Conservation (phyloP, 2,329 filamentous ascomycete species). For the Ophiostoma sp. region DNA sequence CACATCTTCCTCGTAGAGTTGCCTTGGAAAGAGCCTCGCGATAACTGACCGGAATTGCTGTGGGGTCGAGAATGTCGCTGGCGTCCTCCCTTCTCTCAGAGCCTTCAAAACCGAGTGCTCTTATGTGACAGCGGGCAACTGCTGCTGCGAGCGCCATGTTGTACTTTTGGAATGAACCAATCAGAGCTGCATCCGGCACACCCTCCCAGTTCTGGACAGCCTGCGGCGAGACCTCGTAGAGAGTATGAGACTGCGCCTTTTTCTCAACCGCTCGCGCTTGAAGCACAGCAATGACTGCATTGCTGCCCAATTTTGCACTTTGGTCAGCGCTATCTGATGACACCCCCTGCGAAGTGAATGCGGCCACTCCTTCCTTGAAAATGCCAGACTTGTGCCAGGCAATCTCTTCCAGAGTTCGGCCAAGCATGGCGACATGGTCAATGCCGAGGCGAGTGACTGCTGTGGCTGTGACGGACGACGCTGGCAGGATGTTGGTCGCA, state of each 20-base stretch:
- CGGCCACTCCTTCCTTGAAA: slow-evolving; percentile 55
- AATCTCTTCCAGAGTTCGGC: slow-evolving; percentile 58
- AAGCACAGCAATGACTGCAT: slow-evolving; percentile 47
- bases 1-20: slow-evolving; percentile 74
- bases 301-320: slow-evolving; percentile 3
- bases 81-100: slow-evolving; percentile 26
- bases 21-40: slow-evolving; percentile 67
- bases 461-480: slow-evolving; percentile 25
- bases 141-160: slow-evolving; percentile 47
- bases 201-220: slow-evolving; percentile 44
- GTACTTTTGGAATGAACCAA: slow-evolving; percentile 49
- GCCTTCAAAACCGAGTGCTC: not conserved
- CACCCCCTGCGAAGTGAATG: slow-evolving; percentile 46
- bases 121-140: slow-evolving; percentile 30
- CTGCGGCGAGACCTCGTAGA: slow-evolving; percentile 46
- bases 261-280: slow-evolving; percentile 51
- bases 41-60: slow-evolving; percentile 11
- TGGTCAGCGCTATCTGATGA: not conserved
- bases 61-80: slow-evolving; percentile 46
- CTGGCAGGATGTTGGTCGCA: slow-evolving; percentile 73
- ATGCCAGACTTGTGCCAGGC: slow-evolving; percentile 72
- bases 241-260: slow-evolving; percentile 38
- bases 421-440: slow-evolving; percentile 61
- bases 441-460: slow-evolving; percentile 55
- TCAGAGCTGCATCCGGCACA: slow-evolving; percentile 42